Conservation (phyloP, 78 protist species). For the Guillardia theta region DNA sequence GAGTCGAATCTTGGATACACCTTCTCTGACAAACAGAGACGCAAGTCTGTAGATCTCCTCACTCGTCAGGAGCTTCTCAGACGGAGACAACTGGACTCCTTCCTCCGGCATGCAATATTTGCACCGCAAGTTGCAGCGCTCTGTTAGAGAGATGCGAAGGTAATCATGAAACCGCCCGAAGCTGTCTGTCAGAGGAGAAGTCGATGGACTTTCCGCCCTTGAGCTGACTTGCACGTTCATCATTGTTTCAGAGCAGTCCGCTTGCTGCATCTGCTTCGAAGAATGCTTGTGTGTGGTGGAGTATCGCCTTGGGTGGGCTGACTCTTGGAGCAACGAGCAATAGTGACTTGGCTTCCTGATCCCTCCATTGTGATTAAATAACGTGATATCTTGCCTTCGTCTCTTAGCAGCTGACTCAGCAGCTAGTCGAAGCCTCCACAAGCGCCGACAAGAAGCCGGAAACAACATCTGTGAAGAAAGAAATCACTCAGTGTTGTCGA, state of each 20-base stretch:
- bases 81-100: not conserved
- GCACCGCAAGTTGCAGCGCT: not conserved
- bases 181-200: not conserved
- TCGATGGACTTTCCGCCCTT: not conserved
- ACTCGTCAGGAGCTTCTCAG: not conserved
- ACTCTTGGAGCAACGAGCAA: not conserved
- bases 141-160: slow-evolving; percentile 5
- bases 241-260: not conserved
- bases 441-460: too few species aligned
- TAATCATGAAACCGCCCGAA: slow-evolving; percentile 33
- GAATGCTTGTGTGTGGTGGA: not conserved
- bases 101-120: slow-evolving; percentile 18
- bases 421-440: too few species aligned
- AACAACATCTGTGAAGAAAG: too few species aligned
- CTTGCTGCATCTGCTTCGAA: not conserved
- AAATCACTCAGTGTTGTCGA: too few species aligned
- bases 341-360: too few species aligned
- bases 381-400: too few species aligned
- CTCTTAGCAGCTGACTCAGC: too few species aligned
- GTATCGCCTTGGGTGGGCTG: not conserved
- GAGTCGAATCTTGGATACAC: slow-evolving; percentile 67
- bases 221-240: not conserved
- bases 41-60: slow-evolving; percentile 66
- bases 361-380: too few species aligned
- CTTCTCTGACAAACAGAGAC: slow-evolving; percentile 62